Conservation (phyloP, 148 eudicot species). For the Mesembryanthemum crystallinum region DNA sequence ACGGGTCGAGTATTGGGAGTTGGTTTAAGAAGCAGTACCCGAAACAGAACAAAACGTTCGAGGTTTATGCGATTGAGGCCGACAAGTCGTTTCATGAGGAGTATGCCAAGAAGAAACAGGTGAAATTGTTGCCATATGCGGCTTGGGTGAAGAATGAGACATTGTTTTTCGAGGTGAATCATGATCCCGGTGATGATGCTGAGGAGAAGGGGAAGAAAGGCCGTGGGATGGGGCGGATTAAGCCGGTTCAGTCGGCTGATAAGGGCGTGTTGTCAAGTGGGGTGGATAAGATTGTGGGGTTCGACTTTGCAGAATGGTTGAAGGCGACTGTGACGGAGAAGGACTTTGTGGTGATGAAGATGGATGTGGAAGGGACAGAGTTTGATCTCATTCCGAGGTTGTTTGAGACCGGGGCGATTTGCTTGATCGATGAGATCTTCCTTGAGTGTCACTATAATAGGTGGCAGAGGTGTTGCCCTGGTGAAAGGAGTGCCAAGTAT, state of each 20-base stretch:
- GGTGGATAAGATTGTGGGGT: slow-evolving; percentile 66
- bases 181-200: slow-evolving; percentile 53
- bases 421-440: slow-evolving; percentile 88
- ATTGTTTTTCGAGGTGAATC: slow-evolving; percentile 81
- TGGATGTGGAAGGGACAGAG: slow-evolving; percentile 97
- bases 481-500: slow-evolving; percentile 74
- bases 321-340: slow-evolving; percentile 60
- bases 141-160: slow-evolving; percentile 93
- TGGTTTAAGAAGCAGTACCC: slow-evolving; percentile 97
- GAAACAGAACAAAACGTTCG: slow-evolving; percentile 84
- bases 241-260: slow-evolving; percentile 51
- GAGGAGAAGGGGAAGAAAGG: slow-evolving; percentile 54
- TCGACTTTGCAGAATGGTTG: slow-evolving; percentile 93
- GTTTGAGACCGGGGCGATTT: slow-evolving; percentile 86
- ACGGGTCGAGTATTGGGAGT: slow-evolving; percentile 93
- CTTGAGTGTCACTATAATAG: slow-evolving; percentile 93
- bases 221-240: slow-evolving; percentile 87
- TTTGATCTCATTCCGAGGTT: slow-evolving; percentile 83
- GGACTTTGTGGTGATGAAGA: slow-evolving; percentile 93
- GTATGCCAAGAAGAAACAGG: slow-evolving; percentile 75
- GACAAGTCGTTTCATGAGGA: slow-evolving; percentile 70
- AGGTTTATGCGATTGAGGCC: slow-evolving; percentile 87
- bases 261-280: slow-evolving; percentile 27
- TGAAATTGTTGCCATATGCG: slow-evolving; percentile 77
- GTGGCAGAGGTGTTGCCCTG: slow-evolving; percentile 97